Evolutionary conservation across 2,329 filamentous ascomycete species (phyloP).

Genomic region (Epichloe baconii): DNA sequence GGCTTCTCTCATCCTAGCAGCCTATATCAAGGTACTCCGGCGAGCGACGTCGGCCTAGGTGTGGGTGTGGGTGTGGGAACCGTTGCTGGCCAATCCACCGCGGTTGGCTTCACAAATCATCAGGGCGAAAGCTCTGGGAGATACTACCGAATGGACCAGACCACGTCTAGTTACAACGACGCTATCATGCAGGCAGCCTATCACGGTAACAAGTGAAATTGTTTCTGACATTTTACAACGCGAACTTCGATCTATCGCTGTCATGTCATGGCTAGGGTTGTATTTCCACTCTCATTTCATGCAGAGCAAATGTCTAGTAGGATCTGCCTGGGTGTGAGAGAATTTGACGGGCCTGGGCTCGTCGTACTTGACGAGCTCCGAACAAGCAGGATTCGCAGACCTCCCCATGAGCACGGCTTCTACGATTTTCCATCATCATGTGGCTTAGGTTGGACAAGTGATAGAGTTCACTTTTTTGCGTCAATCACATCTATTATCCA

Average conservation of each 20-base stretch:
- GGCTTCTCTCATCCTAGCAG: conserved; percentile 37
- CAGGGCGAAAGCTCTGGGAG: conserved; percentile 7
- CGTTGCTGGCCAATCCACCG: conserved; percentile 7
- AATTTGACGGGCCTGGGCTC: neutral
- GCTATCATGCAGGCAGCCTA: conserved; percentile 22
- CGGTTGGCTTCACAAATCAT: conserved; percentile 6
- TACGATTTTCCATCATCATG: neutral
- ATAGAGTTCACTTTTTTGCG: neutral
- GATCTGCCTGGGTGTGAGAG: neutral
- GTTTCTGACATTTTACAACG: neutral
- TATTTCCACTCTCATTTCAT: neutral
- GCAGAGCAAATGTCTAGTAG: neutral
- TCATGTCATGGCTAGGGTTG: neutral
- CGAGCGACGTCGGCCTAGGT: conserved; percentile 10
- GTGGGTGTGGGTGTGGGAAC: conserved; percentile 3
- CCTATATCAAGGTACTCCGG: conserved; percentile 35
- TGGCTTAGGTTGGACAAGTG: neutral
- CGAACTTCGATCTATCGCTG: neutral
- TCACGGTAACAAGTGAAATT: conserved; percentile 14
- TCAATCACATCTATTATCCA: conserved; percentile 1
- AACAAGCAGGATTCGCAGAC: neutral
- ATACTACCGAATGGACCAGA: conserved; percentile 20
- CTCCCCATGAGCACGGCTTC: neutral
- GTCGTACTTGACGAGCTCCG: neutral
- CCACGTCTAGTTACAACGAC: conserved; percentile 22